phyloP scores from a whole-genome alignment of 2,329 filamentous ascomycete species.

The Cephalotrichum gorgonifer region DNA sequence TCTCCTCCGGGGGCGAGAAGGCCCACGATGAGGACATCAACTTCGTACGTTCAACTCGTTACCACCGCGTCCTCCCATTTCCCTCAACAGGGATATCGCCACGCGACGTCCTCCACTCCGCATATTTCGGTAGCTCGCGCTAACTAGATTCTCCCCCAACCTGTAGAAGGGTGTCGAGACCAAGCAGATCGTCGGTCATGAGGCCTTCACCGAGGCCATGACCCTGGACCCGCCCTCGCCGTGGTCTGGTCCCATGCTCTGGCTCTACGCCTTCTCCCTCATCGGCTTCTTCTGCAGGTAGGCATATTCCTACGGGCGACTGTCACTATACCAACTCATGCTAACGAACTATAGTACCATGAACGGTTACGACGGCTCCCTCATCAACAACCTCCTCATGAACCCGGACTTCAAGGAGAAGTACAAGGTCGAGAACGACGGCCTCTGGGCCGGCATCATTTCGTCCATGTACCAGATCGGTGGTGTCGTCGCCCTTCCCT shows the following conservation, averaged over 20 bases:
- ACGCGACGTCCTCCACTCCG: no score
- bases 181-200: slow-evolving; percentile 39
- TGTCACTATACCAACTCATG: no score
- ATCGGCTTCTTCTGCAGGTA: slow-evolving; percentile 34
- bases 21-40: background rate
- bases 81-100: no score
- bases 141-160: background rate
- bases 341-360: slow-evolving; percentile 23
- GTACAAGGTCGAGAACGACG: slow-evolving; percentile 28
- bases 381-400: slow-evolving; percentile 37
- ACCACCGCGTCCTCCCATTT: no score
- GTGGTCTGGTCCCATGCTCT: slow-evolving; percentile 25
- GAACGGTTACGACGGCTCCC: slow-evolving; percentile 41
- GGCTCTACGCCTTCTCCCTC: slow-evolving; percentile 33
- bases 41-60: background rate
- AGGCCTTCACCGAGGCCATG: slow-evolving; percentile 38
- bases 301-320: no score
- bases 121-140: background rate
- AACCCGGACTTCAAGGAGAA: slow-evolving; percentile 27
- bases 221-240: slow-evolving; percentile 37
- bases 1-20: background rate
- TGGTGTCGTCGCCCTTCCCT: slow-evolving; percentile 31
- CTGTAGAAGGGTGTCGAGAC: slow-evolving; percentile 79
- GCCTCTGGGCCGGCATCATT: slow-evolving; percentile 37
- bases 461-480: slow-evolving; percentile 43